Evolutionary conservation across 139 green algal genomes (phyloP).

Genomic region (Volvox reticuliferus): DNA sequence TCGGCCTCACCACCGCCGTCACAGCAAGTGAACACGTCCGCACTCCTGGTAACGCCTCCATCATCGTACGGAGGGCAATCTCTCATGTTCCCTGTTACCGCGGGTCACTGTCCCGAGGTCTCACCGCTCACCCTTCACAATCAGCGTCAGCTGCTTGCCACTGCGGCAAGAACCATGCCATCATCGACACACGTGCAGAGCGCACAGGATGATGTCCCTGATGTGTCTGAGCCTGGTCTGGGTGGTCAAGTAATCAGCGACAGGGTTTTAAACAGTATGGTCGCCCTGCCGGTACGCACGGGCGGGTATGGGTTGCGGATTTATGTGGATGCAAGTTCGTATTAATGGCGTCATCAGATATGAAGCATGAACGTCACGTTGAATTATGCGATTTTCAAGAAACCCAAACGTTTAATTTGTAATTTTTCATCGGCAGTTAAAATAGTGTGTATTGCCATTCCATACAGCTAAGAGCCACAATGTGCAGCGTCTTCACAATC

Average conservation of each 20-base stretch:
- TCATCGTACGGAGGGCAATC: not conserved
- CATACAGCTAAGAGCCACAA: too few species aligned
- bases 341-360: not conserved
- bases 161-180: not conserved
- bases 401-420: not conserved
- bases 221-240: not conserved
- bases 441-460: too few species aligned
- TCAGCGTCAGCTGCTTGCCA: not conserved
- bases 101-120: conserved; percentile 19
- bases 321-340: not conserved
- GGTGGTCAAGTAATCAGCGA: not conserved
- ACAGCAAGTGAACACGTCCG: not conserved
- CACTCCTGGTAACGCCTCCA: not conserved
- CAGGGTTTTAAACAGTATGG: not conserved
- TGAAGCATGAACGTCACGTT: not conserved
- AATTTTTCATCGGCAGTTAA: too few species aligned
- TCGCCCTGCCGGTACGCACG: conserved; percentile 17
- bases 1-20: not conserved
- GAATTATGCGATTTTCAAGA: not conserved
- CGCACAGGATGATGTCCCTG: not conserved
- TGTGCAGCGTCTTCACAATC: too few species aligned
- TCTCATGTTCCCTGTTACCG: not conserved
- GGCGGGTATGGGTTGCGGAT: not conserved
- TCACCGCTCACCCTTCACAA: conserved; percentile 13
- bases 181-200: not conserved